Base-by-base conservation (phyloP, 139 green algal species). In the Desmodesmus armatus region DNA sequence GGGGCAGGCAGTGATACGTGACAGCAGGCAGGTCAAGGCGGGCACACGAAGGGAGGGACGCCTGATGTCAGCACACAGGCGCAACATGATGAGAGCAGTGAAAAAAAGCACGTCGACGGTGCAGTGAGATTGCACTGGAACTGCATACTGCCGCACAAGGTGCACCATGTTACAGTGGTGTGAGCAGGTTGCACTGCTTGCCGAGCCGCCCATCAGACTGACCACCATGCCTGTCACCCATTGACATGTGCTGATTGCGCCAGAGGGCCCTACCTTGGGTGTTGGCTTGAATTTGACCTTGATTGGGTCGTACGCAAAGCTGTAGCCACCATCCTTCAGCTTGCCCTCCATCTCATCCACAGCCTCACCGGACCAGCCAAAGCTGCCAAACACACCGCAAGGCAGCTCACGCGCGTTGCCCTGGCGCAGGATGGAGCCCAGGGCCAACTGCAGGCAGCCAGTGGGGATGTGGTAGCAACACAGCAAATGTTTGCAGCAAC, bases 331-430 rank as follows among this genome's bases (percentile, higher is more conserved):
- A 82, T 99, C 95, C 79, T 93, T 87, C 63, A 96, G 69, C 53
- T 87, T 84, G 33, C 86, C 75, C 74, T 96, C 92, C 91, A 98
- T 94, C 84, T 96, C 92, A 75, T 97, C 94, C 70, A 96, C 92
- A 31, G 96, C 96, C 89, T 99, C 97, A 2, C 96, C 96, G 67
- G 87, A 95, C 96, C 97, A 99, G 2, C 97, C 97, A 90, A 99
- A 99, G 87, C 91, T 96, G 65, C 97, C 97, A 93, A 99, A 99
- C 79, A 98, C 96, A 49, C 96, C 96, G 75, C 92, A 97, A 23
- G 96, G 96, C 75, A 97, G 86, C 51, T 82, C 66, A 44, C 90
- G 92, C 41, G 93, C 92, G 13, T 63, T 49, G 0, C 87, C 27
- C 53, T 97, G 83, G 5, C 91, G 83, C 65, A 99, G 87, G 49